Base-by-base conservation (phyloP, 352 stramenopile genomes). In the Phytopythium vexans region DNA sequence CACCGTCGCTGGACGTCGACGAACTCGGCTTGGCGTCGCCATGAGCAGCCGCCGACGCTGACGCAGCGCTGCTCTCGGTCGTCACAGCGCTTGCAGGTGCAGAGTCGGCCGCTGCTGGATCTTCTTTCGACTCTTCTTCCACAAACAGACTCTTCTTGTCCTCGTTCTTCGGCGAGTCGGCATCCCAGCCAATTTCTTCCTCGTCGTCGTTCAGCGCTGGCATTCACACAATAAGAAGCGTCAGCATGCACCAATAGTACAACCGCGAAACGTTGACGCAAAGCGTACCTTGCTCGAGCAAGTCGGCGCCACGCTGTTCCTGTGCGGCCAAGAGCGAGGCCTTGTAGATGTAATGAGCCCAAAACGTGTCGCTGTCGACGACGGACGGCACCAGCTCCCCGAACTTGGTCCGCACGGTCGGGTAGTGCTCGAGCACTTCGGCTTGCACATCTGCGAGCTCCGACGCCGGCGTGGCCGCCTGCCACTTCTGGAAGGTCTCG, bases 301-400 rank as follows among this genome's bases (percentile, higher is more conserved):
- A 44, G 37, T 87, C 67, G 0, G 79, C 79, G 40, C 77, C 70
- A 3, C 77, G 76, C 53, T 88, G 65, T 52, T 90, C 77, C 49
- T 90, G 79, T 3, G 79, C 79, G 14, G 79, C 77, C 35, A 90
- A 40, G 6, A 86, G 62, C 48, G 76, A 86, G 15, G 77, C 76
- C 56, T 90, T 90, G 69, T 88, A 90, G 27, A 90, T 70, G 51
- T 90, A 90, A 44, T 90, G 70, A 0, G 62, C 54, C 79, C 79
- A 90, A 39, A 90, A 90, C 41, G 72, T 58, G 15, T 86, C 74
- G 3, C 49, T 61, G 14, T 70, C 64, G 15, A 90, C 60, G 7
- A 69, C 51, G 1, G 63, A 77, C 4, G 79, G 79, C 44, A 90
- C 79, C 8, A 90, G 59, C 54, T 86, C 79, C 4, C 56, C 45